Evolutionary conservation across 768 basidiomycete species (phyloP).

Genomic region (Candolleomyces efflorescens): DNA sequence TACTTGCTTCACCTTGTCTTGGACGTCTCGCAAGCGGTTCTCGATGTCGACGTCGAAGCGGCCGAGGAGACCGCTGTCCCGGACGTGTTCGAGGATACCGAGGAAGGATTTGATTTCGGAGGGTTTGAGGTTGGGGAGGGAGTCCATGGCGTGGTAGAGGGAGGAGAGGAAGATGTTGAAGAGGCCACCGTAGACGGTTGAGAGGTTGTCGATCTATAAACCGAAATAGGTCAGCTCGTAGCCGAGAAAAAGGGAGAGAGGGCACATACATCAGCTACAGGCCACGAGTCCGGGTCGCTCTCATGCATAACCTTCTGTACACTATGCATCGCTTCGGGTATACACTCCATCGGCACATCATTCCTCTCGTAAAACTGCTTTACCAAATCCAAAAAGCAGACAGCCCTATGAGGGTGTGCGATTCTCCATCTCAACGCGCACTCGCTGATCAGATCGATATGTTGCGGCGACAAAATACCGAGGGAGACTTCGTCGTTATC

Average conservation of each 20-base stretch:
- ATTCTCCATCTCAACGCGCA: constrained; percentile 91
- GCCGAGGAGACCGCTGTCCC: constrained; percentile 64
- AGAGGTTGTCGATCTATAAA: constrained; percentile 61
- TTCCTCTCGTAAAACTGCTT: constrained; percentile 83
- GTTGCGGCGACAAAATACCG: constrained; percentile 76
- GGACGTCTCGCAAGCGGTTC: constrained; percentile 63
- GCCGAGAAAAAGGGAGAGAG: neutral
- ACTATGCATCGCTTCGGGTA: constrained; percentile 81
- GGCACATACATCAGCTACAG: constrained; percentile 67
- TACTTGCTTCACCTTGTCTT: constrained; percentile 58
- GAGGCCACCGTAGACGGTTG: constrained; percentile 62
- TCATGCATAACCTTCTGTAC: constrained; percentile 70
- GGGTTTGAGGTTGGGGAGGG: constrained; percentile 67
- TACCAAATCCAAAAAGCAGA: constrained; percentile 82
- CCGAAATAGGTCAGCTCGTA: no score
- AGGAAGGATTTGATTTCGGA: constrained; percentile 65
- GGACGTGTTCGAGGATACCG: constrained; percentile 64
- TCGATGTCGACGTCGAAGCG: constrained; percentile 71
- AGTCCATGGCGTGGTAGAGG: constrained; percentile 81
- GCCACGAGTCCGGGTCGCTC: constrained; percentile 72
- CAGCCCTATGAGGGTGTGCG: constrained; percentile 68
- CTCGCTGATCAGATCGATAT: constrained; percentile 82
- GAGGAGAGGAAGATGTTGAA: constrained; percentile 86
- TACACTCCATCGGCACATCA: constrained; percentile 91
- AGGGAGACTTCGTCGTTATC: constrained; percentile 95